These are phyloP conservation scores for Domatiomyces globalis DNA, from an alignment of 2,329 filamentous ascomycete genomes.

Conservation along the genomic window DNA sequence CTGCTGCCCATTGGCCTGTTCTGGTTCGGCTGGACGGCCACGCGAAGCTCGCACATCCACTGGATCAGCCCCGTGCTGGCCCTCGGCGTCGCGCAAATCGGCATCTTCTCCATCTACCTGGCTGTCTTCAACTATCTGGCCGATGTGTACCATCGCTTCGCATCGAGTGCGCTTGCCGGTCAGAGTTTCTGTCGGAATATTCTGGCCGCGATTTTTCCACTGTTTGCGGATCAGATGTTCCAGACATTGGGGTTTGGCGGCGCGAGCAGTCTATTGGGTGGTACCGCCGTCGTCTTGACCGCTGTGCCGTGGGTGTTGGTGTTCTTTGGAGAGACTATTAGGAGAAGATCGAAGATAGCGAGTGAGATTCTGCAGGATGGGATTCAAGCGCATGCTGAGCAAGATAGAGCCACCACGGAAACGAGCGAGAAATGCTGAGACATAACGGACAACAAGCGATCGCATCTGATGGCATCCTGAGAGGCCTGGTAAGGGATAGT, in stretches of 20 bases:
- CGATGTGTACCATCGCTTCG: slow-evolving; percentile 73
- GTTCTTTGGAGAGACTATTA: slow-evolving; percentile 62
- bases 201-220: slow-evolving; percentile 64
- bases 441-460: not conserved
- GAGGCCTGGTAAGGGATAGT: not conserved
- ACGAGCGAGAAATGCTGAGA: not conserved
- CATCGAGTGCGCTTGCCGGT: slow-evolving; percentile 71
- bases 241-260: slow-evolving; percentile 53
- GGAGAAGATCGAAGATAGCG: slow-evolving; percentile 63
- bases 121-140: slow-evolving; percentile 88
- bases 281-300: slow-evolving; percentile 52
- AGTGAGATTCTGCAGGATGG: slow-evolving; percentile 22
- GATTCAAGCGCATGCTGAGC: not conserved
- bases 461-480: not conserved
- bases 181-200: slow-evolving; percentile 80
- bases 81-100: slow-evolving; percentile 62
- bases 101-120: slow-evolving; percentile 76
- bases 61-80: slow-evolving; percentile 61
- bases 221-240: slow-evolving; percentile 64
- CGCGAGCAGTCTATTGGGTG: slow-evolving; percentile 63
- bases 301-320: slow-evolving; percentile 78
- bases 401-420: not conserved
- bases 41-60: slow-evolving; percentile 35
- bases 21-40: slow-evolving; percentile 57
- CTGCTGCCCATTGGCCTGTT: slow-evolving; percentile 69